A percentile compares a stretch with the other conserved stretches of the same genome.
These are phyloP conservation scores for Sporothrix inflata DNA, from an alignment of 2,329 filamentous ascomycete species.

Conservation along the genomic window DNA sequence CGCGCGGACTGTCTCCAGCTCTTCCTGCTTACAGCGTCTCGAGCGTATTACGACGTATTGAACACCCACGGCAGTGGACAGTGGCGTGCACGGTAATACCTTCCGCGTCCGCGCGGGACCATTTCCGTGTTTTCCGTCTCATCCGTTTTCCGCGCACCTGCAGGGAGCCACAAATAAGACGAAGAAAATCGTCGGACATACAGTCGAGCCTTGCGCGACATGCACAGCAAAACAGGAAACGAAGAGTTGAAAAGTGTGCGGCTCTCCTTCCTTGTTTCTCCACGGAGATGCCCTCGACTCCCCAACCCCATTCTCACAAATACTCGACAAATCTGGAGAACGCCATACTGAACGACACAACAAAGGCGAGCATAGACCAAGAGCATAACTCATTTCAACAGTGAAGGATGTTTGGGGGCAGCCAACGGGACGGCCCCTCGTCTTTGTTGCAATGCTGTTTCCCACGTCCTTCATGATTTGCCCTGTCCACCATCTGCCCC, in stretches of 20 bases:
- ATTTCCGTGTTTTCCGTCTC: not conserved
- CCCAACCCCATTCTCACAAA: not conserved
- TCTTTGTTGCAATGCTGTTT: not conserved
- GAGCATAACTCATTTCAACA: not conserved
- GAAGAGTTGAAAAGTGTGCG: not conserved
- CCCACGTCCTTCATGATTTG: not conserved
- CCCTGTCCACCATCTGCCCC: not conserved
- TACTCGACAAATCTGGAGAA: not conserved
- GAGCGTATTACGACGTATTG: too few relatives aligned
- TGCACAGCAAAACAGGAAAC: not conserved
- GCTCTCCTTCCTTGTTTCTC: not conserved
- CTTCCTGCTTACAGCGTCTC: too few relatives aligned
- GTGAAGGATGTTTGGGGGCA: not conserved
- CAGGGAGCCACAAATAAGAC: not conserved
- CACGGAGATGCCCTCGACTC: not conserved
- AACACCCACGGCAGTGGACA: not conserved
- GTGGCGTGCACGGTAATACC: not conserved
- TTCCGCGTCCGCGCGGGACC: constrained; percentile 1
- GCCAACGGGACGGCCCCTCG: not conserved
- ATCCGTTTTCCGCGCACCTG: constrained; percentile 3
- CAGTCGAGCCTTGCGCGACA: not conserved
- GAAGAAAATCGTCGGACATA: not conserved
- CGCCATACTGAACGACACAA: not conserved
- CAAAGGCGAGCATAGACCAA: not conserved
- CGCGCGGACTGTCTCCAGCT: too few relatives aligned